A percentile compares a stretch with the other conserved stretches of the same genome.
phyloP scores from a whole-genome alignment of 768 basidiomycete genomes.

The Pholiota microspora region DNA sequence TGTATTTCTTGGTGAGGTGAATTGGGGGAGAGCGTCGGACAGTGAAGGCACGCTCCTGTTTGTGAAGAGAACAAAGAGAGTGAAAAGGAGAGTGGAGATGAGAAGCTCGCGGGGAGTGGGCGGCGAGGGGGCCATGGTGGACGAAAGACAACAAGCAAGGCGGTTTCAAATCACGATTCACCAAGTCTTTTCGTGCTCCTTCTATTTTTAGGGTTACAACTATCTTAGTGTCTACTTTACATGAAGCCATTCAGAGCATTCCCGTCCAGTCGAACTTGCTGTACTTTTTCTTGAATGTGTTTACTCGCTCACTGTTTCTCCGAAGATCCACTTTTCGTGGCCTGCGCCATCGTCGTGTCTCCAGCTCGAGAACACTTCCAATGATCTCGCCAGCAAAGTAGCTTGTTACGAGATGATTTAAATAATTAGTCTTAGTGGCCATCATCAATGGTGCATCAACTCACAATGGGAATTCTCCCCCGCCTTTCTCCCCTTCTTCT shows the following conservation, averaged over 20 bases:
- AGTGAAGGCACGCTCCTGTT: conserved; percentile 15
- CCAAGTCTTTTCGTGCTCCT: neutral
- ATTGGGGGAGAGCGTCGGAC: conserved; percentile 8
- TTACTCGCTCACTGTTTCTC: conserved; percentile 68
- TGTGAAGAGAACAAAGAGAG: conserved; percentile 44
- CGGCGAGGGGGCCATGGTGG: conserved; percentile 31
- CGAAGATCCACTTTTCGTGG: conserved; percentile 73
- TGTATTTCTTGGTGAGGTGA: conserved; percentile 5
- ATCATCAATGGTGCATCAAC: conserved; percentile 24
- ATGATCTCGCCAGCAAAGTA: conserved; percentile 96
- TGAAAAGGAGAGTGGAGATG: conserved; percentile 47
- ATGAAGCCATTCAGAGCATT: conserved; percentile 39
- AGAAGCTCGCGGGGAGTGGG: conserved; percentile 58
- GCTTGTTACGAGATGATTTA: conserved; percentile 34
- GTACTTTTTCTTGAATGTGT: conserved; percentile 71
- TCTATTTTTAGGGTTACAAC: neutral
- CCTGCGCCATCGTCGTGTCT: conserved; percentile 81
- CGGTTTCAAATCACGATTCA: conserved; percentile 1
- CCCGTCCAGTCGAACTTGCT: conserved; percentile 80
- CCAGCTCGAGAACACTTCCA: conserved; percentile 85
- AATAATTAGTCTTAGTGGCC: conserved; percentile 1
- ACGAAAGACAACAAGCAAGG: neutral
- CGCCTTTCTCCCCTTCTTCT: conserved; percentile 87
- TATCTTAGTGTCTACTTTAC: neutral
- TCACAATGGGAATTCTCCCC: conserved; percentile 87